Evolutionary conservation across 306 rosid genomes (phyloP).

Genomic region (Urtica urens): DNA sequence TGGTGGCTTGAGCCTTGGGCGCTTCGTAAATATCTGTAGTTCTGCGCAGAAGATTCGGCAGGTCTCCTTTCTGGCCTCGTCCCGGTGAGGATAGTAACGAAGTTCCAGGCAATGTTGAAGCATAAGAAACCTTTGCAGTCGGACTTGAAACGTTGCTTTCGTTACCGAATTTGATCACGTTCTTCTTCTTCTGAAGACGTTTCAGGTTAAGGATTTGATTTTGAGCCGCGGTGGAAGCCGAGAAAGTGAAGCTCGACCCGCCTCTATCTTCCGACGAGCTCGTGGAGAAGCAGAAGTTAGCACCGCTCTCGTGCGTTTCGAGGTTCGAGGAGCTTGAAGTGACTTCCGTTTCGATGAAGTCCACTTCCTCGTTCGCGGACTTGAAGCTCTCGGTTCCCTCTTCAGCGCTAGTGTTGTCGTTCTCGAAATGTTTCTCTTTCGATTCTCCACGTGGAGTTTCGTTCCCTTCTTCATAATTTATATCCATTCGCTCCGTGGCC

Average conservation of each 20-base stretch:
- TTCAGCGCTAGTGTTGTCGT: slow-evolving; percentile 26
- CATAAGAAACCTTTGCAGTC: slow-evolving; percentile 43
- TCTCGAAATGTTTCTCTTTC: slow-evolving; percentile 18
- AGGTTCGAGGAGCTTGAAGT: slow-evolving; percentile 27
- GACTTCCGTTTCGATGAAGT: slow-evolving; percentile 42
- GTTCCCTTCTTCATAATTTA: slow-evolving; percentile 34
- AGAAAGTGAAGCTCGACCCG: slow-evolving; percentile 60
- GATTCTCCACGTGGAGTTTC: slow-evolving; percentile 20
- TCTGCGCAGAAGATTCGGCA: slow-evolving; percentile 29
- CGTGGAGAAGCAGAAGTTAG: slow-evolving; percentile 32
- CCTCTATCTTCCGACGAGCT: slow-evolving; percentile 35
- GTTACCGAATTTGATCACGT: slow-evolving; percentile 38
- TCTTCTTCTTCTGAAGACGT: slow-evolving; percentile 51
- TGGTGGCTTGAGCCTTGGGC: slow-evolving; percentile 30
- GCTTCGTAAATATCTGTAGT: slow-evolving; percentile 23
- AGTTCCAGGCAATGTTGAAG: slow-evolving; percentile 54
- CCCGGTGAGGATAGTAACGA: slow-evolving; percentile 37
- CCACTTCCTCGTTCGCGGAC: slow-evolving; percentile 63
- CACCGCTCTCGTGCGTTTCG: slow-evolving; percentile 27
- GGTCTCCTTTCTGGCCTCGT: slow-evolving; percentile 32
- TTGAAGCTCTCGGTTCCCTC: slow-evolving; percentile 78
- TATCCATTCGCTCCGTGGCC: slow-evolving; percentile 35
- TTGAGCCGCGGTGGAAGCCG: slow-evolving; percentile 59
- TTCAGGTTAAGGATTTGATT: slow-evolving; percentile 47
- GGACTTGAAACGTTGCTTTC: slow-evolving; percentile 36